Base-by-base conservation (phyloP, 176 grass and related monocot genomes). In the Phyllostachys edulis region DNA sequence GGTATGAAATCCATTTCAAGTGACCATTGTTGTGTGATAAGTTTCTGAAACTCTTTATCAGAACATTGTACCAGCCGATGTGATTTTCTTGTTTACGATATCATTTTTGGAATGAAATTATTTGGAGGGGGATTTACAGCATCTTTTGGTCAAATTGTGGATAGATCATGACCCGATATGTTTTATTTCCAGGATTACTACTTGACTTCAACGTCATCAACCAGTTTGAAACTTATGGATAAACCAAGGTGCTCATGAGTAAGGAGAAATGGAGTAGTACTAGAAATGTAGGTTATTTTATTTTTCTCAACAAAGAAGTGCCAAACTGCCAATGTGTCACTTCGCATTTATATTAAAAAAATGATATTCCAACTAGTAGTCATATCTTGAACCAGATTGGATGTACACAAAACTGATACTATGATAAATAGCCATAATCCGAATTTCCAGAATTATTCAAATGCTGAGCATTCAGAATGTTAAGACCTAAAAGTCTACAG, bases 401-500 rank as follows among this genome's bases (percentile, higher is more conserved):
- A 73, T 73, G 29, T 45, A 14, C 7, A 47, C 6, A 26, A 69
- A 81, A 32, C 6, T 82, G 26, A 59, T 46, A 45, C 55, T 45
- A 51, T 26, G 42, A 79, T 55, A 63, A 49, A 41, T 27, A 54
- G 24, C 9, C 23, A 69, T 24, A 14, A n/a, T 41, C 36, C 14
- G 5, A 56, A 73, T 63, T 60, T 66, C 20, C 37, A 84, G 42
- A 29, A 49, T 82, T 79, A 78, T 78, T 86, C 47, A 77, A 63
- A 86, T 64, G 24, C 36, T 14, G 6, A 78, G 6, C 15, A 82
- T 11, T 24, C 16, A 32, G 38, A 46, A 14, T 34, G n/a, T 20
- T 17, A 82, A 59, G 14, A 13, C 9, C 79, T 92, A 98, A 85
- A 93, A 93, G 77, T 95, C 96, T 49, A 93, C 77, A 26, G 34